Conservation (phyloP, 192 early-diverging fungal genomes). For the Podila epigama region DNA sequence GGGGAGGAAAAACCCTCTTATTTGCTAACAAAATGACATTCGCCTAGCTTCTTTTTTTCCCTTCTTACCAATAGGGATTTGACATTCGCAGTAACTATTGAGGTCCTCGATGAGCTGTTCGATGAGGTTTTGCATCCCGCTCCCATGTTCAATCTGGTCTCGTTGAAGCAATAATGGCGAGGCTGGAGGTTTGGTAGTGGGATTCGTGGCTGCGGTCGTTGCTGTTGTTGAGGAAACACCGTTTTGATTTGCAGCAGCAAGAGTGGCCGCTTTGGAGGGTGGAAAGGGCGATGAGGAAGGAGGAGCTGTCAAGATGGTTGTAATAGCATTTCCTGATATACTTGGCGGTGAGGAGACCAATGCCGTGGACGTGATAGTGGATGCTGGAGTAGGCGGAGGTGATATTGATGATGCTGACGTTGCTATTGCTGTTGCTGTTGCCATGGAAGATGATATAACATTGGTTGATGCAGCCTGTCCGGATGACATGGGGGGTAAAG, state of each 20-base stretch:
- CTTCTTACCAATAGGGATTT: slow-evolving; percentile 80
- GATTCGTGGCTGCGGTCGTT: not conserved
- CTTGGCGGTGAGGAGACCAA: slow-evolving; percentile 27
- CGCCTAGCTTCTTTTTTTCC: not conserved
- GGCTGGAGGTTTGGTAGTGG: not conserved
- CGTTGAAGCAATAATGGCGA: not conserved
- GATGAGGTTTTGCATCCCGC: slow-evolving; percentile 75
- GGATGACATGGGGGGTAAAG: not conserved
- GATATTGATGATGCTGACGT: not conserved
- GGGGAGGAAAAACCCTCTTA: too few species aligned
- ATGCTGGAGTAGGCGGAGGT: not conserved
- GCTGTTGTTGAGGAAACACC: not conserved
- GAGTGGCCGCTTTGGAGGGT: not conserved
- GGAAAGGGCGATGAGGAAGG: slow-evolving; percentile 29
- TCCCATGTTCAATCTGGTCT: slow-evolving; percentile 13
- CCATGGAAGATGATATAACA: too few species aligned
- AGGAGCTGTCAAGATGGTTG: slow-evolving; percentile 19
- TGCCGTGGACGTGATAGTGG: slow-evolving; percentile 6
- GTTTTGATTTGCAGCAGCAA: not conserved
- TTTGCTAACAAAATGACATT: not conserved
- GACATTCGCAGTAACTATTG: slow-evolving; percentile 87
- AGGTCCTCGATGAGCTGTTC: slow-evolving; percentile 87
- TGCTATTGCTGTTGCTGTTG: too few species aligned
- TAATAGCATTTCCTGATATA: slow-evolving; percentile 5
- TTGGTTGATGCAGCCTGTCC: not conserved